Conservation (phyloP, 2,329 filamentous ascomycete genomes). For the Fusarium vanettenii region DNA sequence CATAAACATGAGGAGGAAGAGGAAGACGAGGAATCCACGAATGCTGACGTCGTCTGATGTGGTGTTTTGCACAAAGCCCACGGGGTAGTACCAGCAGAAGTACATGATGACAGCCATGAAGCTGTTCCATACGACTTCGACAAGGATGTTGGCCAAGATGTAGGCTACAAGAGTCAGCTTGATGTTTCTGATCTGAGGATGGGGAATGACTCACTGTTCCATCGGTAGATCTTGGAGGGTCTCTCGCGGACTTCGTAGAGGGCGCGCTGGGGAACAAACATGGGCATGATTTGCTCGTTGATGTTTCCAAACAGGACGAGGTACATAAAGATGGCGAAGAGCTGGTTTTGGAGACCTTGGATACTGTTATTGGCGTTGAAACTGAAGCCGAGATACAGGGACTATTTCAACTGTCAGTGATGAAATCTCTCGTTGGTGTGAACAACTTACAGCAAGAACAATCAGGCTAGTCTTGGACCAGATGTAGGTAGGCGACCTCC, state of each 20-base stretch:
- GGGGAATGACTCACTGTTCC: conserved; percentile 33
- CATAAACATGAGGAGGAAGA: conserved; percentile 42
- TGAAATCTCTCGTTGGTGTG: accelerated
- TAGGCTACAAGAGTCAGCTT: conserved; percentile 27
- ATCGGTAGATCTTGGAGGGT: conserved; percentile 70
- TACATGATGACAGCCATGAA: conserved; percentile 40
- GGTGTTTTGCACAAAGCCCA: conserved; percentile 43
- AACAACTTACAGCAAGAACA: conserved; percentile 29
- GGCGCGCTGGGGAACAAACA: conserved; percentile 74
- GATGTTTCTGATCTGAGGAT: neutral
- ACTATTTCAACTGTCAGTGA: conserved; percentile 12
- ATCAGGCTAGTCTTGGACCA: conserved; percentile 63
- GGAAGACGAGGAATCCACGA: conserved; percentile 41
- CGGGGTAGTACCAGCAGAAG: conserved; percentile 45
- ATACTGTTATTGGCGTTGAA: conserved; percentile 66
- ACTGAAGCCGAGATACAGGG: conserved; percentile 74
- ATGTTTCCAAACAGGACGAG: conserved; percentile 72
- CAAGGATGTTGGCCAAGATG: conserved; percentile 39
- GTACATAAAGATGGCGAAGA: conserved; percentile 77
- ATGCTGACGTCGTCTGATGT: conserved; percentile 31
- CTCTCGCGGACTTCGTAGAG: conserved; percentile 77
- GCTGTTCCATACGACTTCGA: conserved; percentile 40
- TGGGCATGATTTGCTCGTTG: conserved; percentile 75
- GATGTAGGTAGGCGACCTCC: conserved; percentile 65
- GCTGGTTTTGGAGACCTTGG: conserved; percentile 75